Conservation (phyloP, 257 asterid species). For the Jaltomata sinuosa region DNA sequence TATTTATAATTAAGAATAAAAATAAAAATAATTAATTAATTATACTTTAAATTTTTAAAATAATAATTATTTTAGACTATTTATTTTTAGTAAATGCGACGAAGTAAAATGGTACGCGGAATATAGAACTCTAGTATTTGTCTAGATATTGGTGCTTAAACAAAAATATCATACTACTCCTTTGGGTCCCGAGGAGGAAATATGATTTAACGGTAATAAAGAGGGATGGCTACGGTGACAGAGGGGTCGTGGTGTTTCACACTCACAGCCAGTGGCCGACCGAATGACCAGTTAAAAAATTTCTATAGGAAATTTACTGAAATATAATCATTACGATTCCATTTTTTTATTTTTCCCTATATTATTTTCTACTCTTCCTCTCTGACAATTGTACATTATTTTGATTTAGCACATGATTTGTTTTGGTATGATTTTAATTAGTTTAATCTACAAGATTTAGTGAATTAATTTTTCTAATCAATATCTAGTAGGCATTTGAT, state of each 20-base stretch:
- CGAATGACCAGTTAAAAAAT: not conserved
- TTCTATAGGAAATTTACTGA: not conserved
- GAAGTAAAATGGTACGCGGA: no score
- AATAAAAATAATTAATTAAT: no score
- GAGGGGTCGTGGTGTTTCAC: not conserved
- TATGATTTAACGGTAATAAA: slow-evolving; percentile 3
- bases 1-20: no score
- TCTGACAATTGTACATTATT: not conserved
- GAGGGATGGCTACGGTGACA: not conserved
- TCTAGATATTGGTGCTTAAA: no score
- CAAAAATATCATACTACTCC: no score
- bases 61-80: no score
- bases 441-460: not conserved
- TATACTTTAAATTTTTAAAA: no score
- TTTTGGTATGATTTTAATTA: not conserved
- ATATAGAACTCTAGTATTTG: no score
- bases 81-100: no score
- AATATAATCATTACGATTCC: not conserved
- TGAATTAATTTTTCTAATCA: not conserved
- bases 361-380: not conserved
- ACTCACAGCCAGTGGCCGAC: slow-evolving; percentile 16
- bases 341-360: not conserved
- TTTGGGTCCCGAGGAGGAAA: not conserved
- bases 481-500: not conserved
- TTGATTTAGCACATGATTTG: not conserved